Evolutionary conservation across 177 flowering plant genomes (phyloP).

Genomic region (Vitis hybrid): DNA sequence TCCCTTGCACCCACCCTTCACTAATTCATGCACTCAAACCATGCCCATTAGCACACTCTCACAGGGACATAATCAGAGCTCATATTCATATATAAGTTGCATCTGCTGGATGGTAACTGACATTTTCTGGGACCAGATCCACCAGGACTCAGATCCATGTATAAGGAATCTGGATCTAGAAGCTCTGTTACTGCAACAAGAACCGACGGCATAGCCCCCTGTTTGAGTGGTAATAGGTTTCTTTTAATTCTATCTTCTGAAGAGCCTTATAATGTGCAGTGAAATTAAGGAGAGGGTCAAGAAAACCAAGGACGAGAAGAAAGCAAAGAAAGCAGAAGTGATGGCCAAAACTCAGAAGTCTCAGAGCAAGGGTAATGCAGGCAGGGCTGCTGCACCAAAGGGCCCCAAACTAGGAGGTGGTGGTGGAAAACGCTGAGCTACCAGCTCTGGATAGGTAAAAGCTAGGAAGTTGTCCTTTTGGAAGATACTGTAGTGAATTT

Average conservation of each 20-base stretch:
- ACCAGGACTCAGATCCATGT: too few relatives aligned
- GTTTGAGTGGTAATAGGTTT: background rate
- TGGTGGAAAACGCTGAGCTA: conserved; percentile 14
- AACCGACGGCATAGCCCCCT: background rate
- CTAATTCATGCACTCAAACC: too few relatives aligned
- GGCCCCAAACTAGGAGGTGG: conserved; percentile 11
- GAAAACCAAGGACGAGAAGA: conserved; percentile 10
- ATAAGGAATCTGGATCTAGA: background rate
- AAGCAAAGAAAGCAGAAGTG: conserved; percentile 10
- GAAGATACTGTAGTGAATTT: too few relatives aligned
- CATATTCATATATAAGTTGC: too few relatives aligned
- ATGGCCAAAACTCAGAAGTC: conserved; percentile 7
- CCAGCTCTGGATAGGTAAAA: background rate
- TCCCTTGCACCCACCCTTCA: too few relatives aligned
- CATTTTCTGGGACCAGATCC: too few relatives aligned
- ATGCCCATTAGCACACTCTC: too few relatives aligned
- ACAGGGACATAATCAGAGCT: too few relatives aligned
- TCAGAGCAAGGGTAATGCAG: background rate
- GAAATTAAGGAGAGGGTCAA: conserved; percentile 14
- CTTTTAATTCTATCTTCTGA: background rate
- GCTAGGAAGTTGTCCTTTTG: background rate
- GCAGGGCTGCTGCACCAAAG: background rate
- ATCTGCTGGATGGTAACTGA: too few relatives aligned
- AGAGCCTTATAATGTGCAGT: background rate
- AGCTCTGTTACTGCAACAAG: background rate